Percentiles rank a stretch among this genome's conserved stretches.
These are phyloP conservation scores for Proliferodiscus dingleyae DNA, from an alignment of 2,329 filamentous ascomycete species.

Conservation along the genomic window DNA sequence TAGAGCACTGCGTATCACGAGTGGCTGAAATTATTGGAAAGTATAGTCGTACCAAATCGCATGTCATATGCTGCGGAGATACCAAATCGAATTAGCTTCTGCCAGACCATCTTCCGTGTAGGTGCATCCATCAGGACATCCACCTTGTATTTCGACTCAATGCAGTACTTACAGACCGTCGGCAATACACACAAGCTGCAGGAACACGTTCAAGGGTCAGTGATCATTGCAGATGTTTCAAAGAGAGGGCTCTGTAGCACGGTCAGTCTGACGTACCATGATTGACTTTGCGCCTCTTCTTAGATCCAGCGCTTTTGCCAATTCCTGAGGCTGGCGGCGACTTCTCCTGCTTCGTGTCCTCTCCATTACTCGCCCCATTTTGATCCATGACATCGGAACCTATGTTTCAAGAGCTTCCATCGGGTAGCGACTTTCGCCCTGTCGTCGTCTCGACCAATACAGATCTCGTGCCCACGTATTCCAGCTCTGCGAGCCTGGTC, in stretches of 20 bases:
- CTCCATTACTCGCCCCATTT: constrained; percentile 31
- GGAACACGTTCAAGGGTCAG: constrained; percentile 36
- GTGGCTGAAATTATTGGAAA: constrained; percentile 26
- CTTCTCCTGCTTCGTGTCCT: constrained; percentile 29
- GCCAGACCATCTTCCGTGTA: constrained; percentile 30
- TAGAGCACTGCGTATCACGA: constrained; percentile 28
- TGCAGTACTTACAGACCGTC: constrained; percentile 73
- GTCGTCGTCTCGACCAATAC: constrained; percentile 12
- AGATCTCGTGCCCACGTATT: constrained; percentile 2
- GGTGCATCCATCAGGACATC: constrained; percentile 25
- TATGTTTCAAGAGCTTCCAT: constrained; percentile 31
- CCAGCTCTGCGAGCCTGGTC: not conserved
- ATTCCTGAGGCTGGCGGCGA: constrained; percentile 27
- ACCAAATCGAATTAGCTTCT: constrained; percentile 32
- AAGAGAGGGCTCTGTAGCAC: constrained; percentile 19
- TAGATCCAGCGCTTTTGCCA: constrained; percentile 49
- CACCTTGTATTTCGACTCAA: constrained; percentile 27
- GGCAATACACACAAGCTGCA: constrained; percentile 83
- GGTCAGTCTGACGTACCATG: constrained; percentile 59
- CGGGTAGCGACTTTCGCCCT: constrained; percentile 26
- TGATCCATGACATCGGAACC: constrained; percentile 34
- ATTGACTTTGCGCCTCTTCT: constrained; percentile 85
- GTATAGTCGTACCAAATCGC: constrained; percentile 68
- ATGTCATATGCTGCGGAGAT: constrained; percentile 74
- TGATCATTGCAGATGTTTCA: constrained; percentile 29